Percentiles rank a stretch among this genome's conserved stretches.
phyloP scores from a whole-genome alignment of 2,329 filamentous ascomycete genomes.

The Colletotrichum sidae region DNA sequence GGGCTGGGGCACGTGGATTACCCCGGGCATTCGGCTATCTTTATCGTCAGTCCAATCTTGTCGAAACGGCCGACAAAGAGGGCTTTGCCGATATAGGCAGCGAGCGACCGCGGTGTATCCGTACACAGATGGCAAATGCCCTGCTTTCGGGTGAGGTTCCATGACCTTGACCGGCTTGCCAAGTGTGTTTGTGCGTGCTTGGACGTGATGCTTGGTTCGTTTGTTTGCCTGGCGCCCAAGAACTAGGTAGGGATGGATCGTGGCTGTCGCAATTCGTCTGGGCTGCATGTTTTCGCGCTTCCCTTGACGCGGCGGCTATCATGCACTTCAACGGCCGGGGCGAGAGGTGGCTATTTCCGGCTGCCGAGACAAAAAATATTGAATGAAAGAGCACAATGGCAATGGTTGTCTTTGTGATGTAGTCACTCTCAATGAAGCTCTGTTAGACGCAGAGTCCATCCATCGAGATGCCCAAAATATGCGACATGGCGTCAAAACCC shows the following conservation, averaged over 20 bases:
- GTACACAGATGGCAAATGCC: too few relatives aligned
- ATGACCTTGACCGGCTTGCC: too few relatives aligned
- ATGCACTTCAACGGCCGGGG: background rate
- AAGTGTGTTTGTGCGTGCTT: background rate
- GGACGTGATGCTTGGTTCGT: conserved; percentile 3
- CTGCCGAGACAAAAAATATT: conserved; percentile 28
- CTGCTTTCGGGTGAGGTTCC: too few relatives aligned
- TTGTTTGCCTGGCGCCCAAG: conserved; percentile 4
- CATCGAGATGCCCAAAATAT: conserved; percentile 5
- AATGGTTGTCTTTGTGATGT: conserved; percentile 10
- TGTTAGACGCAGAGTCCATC: conserved; percentile 5
- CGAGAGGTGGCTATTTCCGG: conserved; percentile 6
- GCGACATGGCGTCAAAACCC: too few relatives aligned
- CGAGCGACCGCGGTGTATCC: conserved; percentile 13
- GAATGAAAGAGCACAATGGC: conserved; percentile 7
- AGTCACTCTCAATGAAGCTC: background rate
- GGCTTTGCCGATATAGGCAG: background rate
- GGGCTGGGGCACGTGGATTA: conserved; percentile 31
- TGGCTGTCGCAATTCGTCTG: conserved; percentile 13
- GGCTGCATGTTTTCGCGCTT: background rate
- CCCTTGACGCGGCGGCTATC: too few relatives aligned
- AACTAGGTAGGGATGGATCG: conserved; percentile 4
- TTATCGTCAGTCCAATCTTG: conserved; percentile 32
- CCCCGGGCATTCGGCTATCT: conserved; percentile 35
- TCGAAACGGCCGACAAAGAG: conserved; percentile 28